These are phyloP conservation scores for Phaeosphaeria sp. DNA, from an alignment of 2,329 filamentous ascomycete species.

Conservation along the genomic window DNA sequence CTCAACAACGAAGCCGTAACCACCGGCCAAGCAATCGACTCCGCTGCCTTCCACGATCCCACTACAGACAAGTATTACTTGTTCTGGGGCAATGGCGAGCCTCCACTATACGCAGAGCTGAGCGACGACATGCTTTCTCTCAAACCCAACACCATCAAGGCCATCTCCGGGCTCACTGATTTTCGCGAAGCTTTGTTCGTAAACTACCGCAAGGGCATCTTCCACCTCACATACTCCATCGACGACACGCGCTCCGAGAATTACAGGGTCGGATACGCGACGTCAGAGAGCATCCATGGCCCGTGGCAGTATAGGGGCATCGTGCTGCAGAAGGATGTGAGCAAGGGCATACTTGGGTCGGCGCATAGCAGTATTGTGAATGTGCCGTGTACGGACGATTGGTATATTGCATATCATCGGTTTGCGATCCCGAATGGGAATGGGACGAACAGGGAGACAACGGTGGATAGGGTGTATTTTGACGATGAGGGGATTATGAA, in stretches of 20 bases:
- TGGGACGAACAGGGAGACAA: slow-evolving; percentile 33
- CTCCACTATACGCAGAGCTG: slow-evolving; percentile 29
- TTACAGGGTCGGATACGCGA: slow-evolving; percentile 39
- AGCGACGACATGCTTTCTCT: slow-evolving; percentile 31
- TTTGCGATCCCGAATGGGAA: slow-evolving; percentile 32
- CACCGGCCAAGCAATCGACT: slow-evolving; percentile 34
- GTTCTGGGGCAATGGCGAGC: slow-evolving; percentile 34
- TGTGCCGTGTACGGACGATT: slow-evolving; percentile 35
- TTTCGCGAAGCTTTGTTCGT: slow-evolving; percentile 37
- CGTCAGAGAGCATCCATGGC: slow-evolving; percentile 22
- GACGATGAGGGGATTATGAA: slow-evolving; percentile 30
- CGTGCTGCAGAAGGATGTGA: slow-evolving; percentile 30
- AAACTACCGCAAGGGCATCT: slow-evolving; percentile 32
- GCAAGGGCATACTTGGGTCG: slow-evolving; percentile 30
- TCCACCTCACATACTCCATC: slow-evolving; percentile 37
- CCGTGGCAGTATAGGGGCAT: slow-evolving; percentile 36
- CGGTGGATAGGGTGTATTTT: slow-evolving; percentile 34
- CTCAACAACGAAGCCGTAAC: slow-evolving; percentile 32
- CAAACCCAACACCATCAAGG: slow-evolving; percentile 16
- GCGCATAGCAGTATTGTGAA: slow-evolving; percentile 37
- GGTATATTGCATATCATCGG: slow-evolving; percentile 41
- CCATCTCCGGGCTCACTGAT: slow-evolving; percentile 23
- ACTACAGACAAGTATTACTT: slow-evolving; percentile 35
- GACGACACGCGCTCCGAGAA: slow-evolving; percentile 37
- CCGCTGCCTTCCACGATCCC: slow-evolving; percentile 32